Percentiles rank a stretch among this genome's conserved stretches.
phyloP scores from a whole-genome alignment of 371 early-diverging fungal genomes.

The Umbelopsis sp. region DNA sequence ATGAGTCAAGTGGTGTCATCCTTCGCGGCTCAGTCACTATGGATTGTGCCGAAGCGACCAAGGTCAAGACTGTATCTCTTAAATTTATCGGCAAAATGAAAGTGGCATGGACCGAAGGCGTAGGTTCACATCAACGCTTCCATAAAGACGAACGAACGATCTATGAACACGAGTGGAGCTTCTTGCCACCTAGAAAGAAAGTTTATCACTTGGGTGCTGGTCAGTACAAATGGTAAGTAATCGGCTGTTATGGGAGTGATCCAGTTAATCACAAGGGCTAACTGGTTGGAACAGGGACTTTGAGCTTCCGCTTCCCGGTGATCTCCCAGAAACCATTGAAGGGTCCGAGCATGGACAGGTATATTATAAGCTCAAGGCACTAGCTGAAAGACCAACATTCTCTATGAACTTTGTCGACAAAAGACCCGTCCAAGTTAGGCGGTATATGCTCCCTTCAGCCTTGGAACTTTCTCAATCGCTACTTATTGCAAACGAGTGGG shows the following conservation, averaged over 20 bases:
- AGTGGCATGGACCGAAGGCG: conserved; percentile 51
- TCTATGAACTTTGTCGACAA: conserved; percentile 38
- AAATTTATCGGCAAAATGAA: conserved; percentile 49
- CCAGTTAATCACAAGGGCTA: neutral
- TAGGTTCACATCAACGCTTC: conserved; percentile 51
- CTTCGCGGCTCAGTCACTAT: conserved; percentile 46
- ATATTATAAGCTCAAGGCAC: conserved; percentile 43
- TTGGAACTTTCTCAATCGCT: conserved; percentile 43
- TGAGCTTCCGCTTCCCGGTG: conserved; percentile 55
- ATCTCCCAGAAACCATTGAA: conserved; percentile 47
- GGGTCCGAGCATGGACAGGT: conserved; percentile 39
- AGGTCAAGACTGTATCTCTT: conserved; percentile 41
- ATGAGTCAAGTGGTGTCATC: conserved; percentile 53
- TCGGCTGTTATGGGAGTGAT: too few species aligned
- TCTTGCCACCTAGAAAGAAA: conserved; percentile 41
- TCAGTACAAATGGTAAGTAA: conserved; percentile 45
- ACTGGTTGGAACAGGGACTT: conserved; percentile 40
- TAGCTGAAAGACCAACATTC: conserved; percentile 51
- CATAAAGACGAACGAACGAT: conserved; percentile 45
- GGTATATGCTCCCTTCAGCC: conserved; percentile 40
- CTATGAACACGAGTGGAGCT: conserved; percentile 52
- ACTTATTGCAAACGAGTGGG: conserved; percentile 48
- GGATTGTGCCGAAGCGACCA: conserved; percentile 44
- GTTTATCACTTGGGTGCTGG: conserved; percentile 43
- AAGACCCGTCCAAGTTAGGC: conserved; percentile 32